Base-by-base conservation (phyloP, 352 stramenopile species). In the Halophytophthora polymorphica region DNA sequence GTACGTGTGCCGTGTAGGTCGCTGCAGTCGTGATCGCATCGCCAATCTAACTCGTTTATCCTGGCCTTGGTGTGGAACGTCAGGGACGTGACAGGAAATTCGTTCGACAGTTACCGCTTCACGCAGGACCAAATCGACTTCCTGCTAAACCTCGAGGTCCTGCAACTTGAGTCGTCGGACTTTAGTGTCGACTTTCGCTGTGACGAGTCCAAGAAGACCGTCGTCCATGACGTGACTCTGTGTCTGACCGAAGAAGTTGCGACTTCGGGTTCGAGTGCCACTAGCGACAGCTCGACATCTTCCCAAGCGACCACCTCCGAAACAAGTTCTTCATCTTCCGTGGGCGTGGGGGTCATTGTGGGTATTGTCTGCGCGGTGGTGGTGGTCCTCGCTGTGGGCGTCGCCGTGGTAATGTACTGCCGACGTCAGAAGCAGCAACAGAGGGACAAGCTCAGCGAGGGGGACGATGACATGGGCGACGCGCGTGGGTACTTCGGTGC, bases 51-150 rank as follows among this genome's bases (percentile, higher is more conserved):
- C 21, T 12, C 8, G 25, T 19, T 44, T 17, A 23, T 11, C n/a
- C 17, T 18, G 51, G 10, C 50, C 45, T 40, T 22, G 8, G 28
- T 53, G 18, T 29, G 38, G 2, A 12, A 8, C 25, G 4, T 31
- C 25, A 66, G 58, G 33, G 56, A 66, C 15, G 29, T 88, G 13
- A 48, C 55, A 2, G 37, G 55, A 6, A 88, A 88, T 38, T 58
- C 71, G 15, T 63, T 71, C 47, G 45, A 45, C 12, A 34, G 46
- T n/a, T 35, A 51, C 53, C 31, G 50, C 10, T 88, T 83, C 41
- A 77, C 72, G 5, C 45, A 58, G 6, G 47, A 57, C 52, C 40
- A 60, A 61, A 45, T 43, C 61, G 28, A 79, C 33, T 58, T 57
- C 38, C 25, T 65, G 28, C 25, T 59, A 60, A 53, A 56, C 58